These are phyloP conservation scores for Tulasnella sp. DNA, from an alignment of 768 basidiomycete genomes.

Conservation along the genomic window DNA sequence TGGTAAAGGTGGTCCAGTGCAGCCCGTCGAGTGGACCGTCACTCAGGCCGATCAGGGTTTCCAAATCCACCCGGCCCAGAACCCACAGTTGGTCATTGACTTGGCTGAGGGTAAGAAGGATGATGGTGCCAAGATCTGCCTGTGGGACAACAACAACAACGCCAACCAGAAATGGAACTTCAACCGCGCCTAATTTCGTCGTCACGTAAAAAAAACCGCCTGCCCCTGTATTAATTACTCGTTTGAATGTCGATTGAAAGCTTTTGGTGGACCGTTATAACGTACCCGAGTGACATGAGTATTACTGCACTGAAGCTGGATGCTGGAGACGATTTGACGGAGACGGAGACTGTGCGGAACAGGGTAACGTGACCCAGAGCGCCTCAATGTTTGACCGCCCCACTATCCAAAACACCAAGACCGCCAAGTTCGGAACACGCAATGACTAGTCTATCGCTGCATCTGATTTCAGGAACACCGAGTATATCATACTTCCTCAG, in stretches of 20 bases:
- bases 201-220: background rate
- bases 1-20: background rate
- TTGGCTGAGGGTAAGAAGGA: slow-evolving; percentile 5
- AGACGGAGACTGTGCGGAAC: background rate
- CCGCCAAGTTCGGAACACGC: background rate
- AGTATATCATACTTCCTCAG: too few species aligned
- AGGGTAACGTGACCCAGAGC: background rate
- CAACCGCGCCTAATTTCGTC: background rate
- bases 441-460: too few species aligned
- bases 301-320: background rate
- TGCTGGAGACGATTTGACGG: background rate
- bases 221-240: background rate
- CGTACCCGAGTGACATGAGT: background rate
- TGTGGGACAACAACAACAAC: background rate
- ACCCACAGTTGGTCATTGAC: background rate
- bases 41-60: background rate
- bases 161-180: background rate
- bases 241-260: background rate
- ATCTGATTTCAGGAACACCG: too few species aligned
- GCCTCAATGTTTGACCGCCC: slow-evolving; percentile 8
- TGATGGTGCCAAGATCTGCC: background rate
- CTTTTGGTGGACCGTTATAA: background rate
- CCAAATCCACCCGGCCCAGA: background rate
- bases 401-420: background rate
- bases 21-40: slow-evolving; percentile 9